Evolutionary conservation across 306 rosid genomes (phyloP).

Genomic region (Luffa acutangula): DNA sequence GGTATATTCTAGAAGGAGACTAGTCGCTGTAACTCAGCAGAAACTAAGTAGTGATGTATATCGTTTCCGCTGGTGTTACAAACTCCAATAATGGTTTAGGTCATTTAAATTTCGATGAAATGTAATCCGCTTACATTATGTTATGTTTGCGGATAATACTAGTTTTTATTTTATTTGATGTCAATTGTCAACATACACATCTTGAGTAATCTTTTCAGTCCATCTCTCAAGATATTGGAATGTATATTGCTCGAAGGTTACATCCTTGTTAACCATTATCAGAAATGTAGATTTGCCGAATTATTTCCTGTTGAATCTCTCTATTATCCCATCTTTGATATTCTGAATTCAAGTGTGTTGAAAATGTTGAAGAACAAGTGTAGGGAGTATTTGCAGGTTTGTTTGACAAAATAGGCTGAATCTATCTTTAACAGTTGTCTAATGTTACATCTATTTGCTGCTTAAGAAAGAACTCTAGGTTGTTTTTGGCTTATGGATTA

Average conservation of each 20-base stretch:
- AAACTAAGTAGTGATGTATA: background rate
- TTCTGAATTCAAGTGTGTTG: background rate
- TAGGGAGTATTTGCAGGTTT: background rate
- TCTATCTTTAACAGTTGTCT: background rate
- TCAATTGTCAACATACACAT: slow-evolving; percentile 9
- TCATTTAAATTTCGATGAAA: background rate
- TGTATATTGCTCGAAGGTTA: slow-evolving; percentile 5
- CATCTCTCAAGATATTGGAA: slow-evolving; percentile 11
- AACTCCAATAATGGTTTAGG: slow-evolving; percentile 5
- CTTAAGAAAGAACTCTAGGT: no score
- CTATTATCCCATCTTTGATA: background rate
- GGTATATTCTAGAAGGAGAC: background rate
- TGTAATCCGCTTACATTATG: background rate
- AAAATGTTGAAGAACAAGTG: background rate
- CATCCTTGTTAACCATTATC: slow-evolving; percentile 4
- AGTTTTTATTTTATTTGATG: background rate
- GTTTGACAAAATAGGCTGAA: background rate
- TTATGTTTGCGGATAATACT: background rate
- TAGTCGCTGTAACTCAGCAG: background rate
- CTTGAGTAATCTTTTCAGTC: slow-evolving; percentile 13
- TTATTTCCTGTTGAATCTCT: background rate
- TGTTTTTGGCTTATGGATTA: background rate
- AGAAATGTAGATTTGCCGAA: background rate
- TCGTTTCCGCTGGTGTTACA: background rate
- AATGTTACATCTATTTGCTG: no score